Base-by-base conservation (phyloP, 2,329 filamentous ascomycete species). In the Fusarium chaquense region DNA sequence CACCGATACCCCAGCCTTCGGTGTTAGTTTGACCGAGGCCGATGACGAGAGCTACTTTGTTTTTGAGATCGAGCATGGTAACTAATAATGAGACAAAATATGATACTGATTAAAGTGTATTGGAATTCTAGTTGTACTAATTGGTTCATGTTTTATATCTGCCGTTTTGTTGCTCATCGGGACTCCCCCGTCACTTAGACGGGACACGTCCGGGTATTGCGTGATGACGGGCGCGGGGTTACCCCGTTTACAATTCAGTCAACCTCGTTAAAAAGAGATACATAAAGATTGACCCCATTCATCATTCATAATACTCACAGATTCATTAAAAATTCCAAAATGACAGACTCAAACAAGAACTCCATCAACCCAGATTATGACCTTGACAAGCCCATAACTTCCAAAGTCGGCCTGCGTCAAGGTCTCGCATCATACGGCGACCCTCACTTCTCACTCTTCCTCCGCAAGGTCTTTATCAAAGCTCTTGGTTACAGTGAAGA, bases 381-480 rank as follows among this genome's bases (percentile, higher is more conserved):
- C 73, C 84, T 91, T 18, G 80, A 81, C 20, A 81, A 76, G 2
- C 84, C 87, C 2, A 85, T 91, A 55, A 79, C 83, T 41, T 78
- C 79, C 33, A 68, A 78, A 46, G 77, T 81, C 0, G 90, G 90
- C 9, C 81, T 93, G 32, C 85, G 89, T 10, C 88, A 89, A 70
- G 88, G 88, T 2, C 83, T 93, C 2, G 85, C 90, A 4, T 88
- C 87, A 1, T 93, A 93, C 70, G 91, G 91, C 45, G 91, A 93
- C 70, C 83, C 90, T 9, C 91, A 93, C 78, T 93, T 93, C 80
- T 91, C 89, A 0, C 84, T 93, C 3, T 93, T 93, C 74, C 83
- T 93, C 1, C 86, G 91, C 35, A 93, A 93, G 73, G 90, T 90
- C 26, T 93, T 93, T 78, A 93, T 93, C 81, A 93, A 93, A 77